Evolutionary conservation across 495 filamentous ascomycete species (phyloP), one percentile per base, ranked within the genome.

Genomic region (Talaromyces stipitatus): DNA sequence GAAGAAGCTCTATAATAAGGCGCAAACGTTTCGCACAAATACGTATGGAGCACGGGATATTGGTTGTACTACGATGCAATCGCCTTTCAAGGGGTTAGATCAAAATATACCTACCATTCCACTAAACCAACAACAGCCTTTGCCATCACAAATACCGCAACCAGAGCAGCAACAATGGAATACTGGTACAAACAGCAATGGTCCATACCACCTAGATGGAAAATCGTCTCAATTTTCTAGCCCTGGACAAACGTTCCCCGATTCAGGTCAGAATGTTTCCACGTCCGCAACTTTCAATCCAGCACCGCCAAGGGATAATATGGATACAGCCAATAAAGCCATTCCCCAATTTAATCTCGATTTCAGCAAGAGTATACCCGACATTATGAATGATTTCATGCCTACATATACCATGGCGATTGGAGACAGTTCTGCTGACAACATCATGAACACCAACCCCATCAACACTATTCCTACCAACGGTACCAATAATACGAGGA

Each of bases 1-100:
- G 38, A 77, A 75, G 18, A 88, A 87, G 54, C 72, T 95, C 14
- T 85, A 88, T 75, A 76, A 82, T 50, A 85, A 85, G 66, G 88
- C 89, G 23, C 51, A 64, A 9, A 66, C 68, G 11, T 66, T 62
- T 27, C 65, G 73, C 51, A 58, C 58, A 7, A 71, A 69, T 43
- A 68, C 72, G 43, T 59, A 64, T 28, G 66, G 68, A 30, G 68
- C 72, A 53, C 60, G 71, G 23, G 20, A 11, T 24, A 48, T 20
- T 26, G 45, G 20, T 26, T 23, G 20, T n/a, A 11, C 45, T 7
- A 24, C 22, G 16, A 41, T 41, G n/a, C n/a, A n/a, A n/a, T n/a
- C n/a, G n/a, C n/a, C n/a, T n/a, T n/a, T n/a, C n/a, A n/a, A n/a
- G n/a, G n/a, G n/a, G n/a, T n/a, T n/a, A 14, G 24, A 48, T 48